phyloP scores from a whole-genome alignment of 75 land plant genomes.

The Cryptomeria japonica region DNA sequence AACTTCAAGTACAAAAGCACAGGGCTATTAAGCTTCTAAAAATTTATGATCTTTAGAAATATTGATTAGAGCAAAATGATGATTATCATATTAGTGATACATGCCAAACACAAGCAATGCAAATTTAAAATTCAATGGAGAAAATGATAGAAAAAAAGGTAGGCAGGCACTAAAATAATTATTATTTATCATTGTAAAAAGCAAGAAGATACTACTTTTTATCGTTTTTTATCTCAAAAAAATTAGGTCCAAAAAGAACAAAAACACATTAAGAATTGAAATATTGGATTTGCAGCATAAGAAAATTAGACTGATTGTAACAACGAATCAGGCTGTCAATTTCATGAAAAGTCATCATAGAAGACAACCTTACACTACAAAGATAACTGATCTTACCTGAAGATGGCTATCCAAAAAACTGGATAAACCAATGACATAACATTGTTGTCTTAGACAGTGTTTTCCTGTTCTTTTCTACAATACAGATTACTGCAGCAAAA shows the following conservation, averaged over 20 bases:
- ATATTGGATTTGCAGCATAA: not conserved
- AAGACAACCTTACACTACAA: not conserved
- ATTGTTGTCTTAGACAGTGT: not conserved
- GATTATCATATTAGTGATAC: not conserved
- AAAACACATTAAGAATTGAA: not conserved
- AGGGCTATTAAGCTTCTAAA: not conserved
- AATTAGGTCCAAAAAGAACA: not conserved
- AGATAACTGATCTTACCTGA: not conserved
- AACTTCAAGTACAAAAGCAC: slow-evolving; percentile 40
- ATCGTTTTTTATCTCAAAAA: not conserved
- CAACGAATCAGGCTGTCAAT: not conserved
- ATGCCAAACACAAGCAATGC: not conserved
- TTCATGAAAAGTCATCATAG: not conserved
- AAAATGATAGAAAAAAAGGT: not conserved
- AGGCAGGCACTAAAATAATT: not conserved
- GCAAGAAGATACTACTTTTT: not conserved
- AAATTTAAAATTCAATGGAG: not conserved
- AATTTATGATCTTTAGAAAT: not conserved
- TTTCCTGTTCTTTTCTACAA: not conserved
- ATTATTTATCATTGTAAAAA: not conserved
- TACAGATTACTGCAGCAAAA: not conserved
- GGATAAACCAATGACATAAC: not conserved
- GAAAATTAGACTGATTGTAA: not conserved
- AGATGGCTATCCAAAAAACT: not conserved
- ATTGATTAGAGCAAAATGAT: not conserved